Evolutionary conservation across 371 early-diverging fungal species (phyloP).

Genomic region (Apophysomyces trapeziformis): DNA sequence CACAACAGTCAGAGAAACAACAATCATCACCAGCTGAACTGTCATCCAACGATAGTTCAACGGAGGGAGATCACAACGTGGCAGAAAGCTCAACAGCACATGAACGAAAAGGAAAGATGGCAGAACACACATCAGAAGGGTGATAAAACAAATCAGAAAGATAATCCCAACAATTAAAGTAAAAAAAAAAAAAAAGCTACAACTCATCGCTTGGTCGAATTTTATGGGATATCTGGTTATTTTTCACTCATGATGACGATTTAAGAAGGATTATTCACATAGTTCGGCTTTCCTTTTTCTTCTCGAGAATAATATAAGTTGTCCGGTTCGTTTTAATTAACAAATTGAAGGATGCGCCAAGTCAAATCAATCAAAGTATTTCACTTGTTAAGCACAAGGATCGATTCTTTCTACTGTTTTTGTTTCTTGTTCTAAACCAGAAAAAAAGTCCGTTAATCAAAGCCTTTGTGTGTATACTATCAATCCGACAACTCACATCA

Average conservation of each 20-base stretch:
- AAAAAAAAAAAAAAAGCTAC: not conserved
- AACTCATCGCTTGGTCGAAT: too few species aligned
- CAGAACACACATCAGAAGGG: slow-evolving; percentile 5
- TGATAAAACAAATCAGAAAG: not conserved
- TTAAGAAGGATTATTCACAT: not conserved
- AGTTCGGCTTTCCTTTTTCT: not conserved
- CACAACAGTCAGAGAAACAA: not conserved
- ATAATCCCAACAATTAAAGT: not conserved
- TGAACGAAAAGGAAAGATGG: slow-evolving; percentile 13
- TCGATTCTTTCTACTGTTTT: not conserved
- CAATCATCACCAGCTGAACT: not conserved
- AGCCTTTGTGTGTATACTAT: not conserved
- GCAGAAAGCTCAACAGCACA: slow-evolving; percentile 12
- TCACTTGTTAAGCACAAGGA: not conserved
- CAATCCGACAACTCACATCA: slow-evolving; percentile 21
- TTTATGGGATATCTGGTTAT: not conserved
- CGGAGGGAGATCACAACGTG: not conserved
- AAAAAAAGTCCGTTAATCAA: not conserved
- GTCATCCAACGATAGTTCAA: not conserved
- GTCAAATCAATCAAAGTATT: too few species aligned
- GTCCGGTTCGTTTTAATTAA: too few species aligned
- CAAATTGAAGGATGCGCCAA: too few species aligned
- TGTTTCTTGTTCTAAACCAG: not conserved
- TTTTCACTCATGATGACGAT: not conserved
- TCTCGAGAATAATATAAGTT: not conserved